Percentiles rank a stretch among this genome's conserved stretches.
phyloP scores from a whole-genome alignment of 1,284 basidiomycete genomes.

The Ceratobasidium sp. region DNA sequence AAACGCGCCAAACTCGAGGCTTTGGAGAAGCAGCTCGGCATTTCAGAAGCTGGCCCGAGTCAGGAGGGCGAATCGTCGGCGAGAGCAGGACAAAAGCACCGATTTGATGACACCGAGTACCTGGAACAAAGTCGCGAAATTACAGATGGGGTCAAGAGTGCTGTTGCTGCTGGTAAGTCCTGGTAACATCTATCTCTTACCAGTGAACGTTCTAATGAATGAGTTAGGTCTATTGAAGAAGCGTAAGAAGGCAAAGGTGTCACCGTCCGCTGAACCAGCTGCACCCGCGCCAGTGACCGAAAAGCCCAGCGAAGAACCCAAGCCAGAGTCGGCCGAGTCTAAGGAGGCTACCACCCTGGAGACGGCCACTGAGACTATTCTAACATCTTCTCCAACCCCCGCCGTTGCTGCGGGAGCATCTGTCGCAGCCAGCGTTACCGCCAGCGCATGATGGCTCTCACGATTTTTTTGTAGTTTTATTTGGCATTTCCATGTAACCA shows the following conservation, averaged over 20 bases:
- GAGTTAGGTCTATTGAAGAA: slow-evolving; percentile 78
- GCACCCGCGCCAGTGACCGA: neutral
- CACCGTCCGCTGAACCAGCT: slow-evolving; percentile 53
- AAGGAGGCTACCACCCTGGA: slow-evolving; percentile 8
- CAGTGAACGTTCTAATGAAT: slow-evolving; percentile 37
- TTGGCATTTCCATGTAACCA: slow-evolving; percentile 13
- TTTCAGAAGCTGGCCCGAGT: slow-evolving; percentile 58
- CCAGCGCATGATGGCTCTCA: slow-evolving; percentile 13
- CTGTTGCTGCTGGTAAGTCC: slow-evolving; percentile 80
- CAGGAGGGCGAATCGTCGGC: slow-evolving; percentile 58
- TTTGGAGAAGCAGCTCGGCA: slow-evolving; percentile 83
- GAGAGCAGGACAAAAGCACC: slow-evolving; percentile 79
- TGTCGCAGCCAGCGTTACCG: slow-evolving; percentile 27
- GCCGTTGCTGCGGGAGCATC: slow-evolving; percentile 25
- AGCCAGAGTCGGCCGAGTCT: neutral
- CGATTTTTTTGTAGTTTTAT: slow-evolving; percentile 5
- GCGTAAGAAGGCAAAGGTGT: slow-evolving; percentile 81
- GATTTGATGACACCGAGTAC: slow-evolving; percentile 92
- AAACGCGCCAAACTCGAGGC: slow-evolving; percentile 87
- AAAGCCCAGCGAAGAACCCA: slow-evolving; percentile 4
- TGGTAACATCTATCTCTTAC: slow-evolving; percentile 33
- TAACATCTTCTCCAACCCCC: slow-evolving; percentile 15
- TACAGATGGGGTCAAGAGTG: slow-evolving; percentile 91
- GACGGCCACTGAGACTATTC: neutral
- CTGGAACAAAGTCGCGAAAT: slow-evolving; percentile 93